Conservation (phyloP, 2,329 filamentous ascomycete species). For the Bipolaris oryzae region DNA sequence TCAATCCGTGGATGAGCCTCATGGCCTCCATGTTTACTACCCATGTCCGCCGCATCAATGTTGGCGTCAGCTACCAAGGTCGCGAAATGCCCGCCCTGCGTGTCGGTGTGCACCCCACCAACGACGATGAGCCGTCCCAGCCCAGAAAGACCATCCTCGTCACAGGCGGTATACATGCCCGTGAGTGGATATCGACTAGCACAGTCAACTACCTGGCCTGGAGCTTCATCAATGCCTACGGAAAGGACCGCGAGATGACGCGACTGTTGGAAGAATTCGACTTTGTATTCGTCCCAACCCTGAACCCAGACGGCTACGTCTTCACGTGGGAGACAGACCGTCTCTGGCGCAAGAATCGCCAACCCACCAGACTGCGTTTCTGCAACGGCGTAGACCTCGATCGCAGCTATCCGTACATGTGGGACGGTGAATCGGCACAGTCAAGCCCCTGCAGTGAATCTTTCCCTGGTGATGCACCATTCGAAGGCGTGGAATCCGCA, state of each 20-base stretch:
- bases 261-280: slow-evolving; percentile 84
- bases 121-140: slow-evolving; percentile 52
- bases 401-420: slow-evolving; percentile 82
- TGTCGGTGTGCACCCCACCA: slow-evolving; percentile 67
- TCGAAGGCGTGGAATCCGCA: slow-evolving; percentile 80
- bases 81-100: slow-evolving; percentile 83
- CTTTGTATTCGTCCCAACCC: slow-evolving; percentile 82
- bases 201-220: slow-evolving; percentile 92
- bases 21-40: slow-evolving; percentile 88
- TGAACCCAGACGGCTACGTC: slow-evolving; percentile 93
- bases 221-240: slow-evolving; percentile 82
- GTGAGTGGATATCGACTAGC: slow-evolving; percentile 95
- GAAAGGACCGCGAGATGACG: slow-evolving; percentile 72
- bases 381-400: slow-evolving; percentile 91
- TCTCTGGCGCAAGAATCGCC: slow-evolving; percentile 92
- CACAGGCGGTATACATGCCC: slow-evolving; percentile 84
- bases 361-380: slow-evolving; percentile 79
- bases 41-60: slow-evolving; percentile 72
- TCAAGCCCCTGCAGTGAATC: slow-evolving; percentile 89
- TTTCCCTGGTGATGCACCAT: slow-evolving; percentile 82
- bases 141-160: slow-evolving; percentile 79
- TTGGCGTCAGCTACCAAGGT: slow-evolving; percentile 88
- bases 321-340: slow-evolving; percentile 93
- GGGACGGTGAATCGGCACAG: slow-evolving; percentile 69
- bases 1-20: slow-evolving; percentile 89